Evolutionary conservation across 257 asterid genomes (phyloP), one percentile per base, ranked within the genome.

Genomic region (Linderniella brevidens): DNA sequence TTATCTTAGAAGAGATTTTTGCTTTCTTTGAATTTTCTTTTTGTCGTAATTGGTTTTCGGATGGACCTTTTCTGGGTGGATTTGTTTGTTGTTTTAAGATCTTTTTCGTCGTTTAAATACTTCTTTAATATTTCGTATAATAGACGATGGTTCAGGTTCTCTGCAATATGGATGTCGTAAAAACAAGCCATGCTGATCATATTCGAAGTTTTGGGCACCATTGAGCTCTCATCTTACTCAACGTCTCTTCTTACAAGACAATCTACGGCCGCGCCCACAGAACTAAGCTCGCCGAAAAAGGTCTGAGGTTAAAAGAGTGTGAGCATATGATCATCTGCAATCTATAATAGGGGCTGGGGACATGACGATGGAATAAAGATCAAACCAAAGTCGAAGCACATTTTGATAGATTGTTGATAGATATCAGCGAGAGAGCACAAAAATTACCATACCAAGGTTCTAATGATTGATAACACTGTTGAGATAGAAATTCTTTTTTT

Each of bases 111-210:
- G 36, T n/a, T n/a, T 13, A 14, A 9, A 40, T 42, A 20, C 35
- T 29, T 42, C 41, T 29, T n/a, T 35, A n/a, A n/a, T n/a, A n/a
- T 20, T 19, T 16, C n/a, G 37, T 50, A 60, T 6, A 25, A 41
- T 19, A 87, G 97, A 87, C 49, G 97, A 87, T 14, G 97, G 97
- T 13, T 93, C 97, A 10, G 97, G 95, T 50, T 80, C 97, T 13
- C 84, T 87, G 14, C 90, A 93, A 1, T 67, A 59, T 14, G 97
- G 84, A 12, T 87, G 97, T 44, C 92, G 95, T 10, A 46, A 52
- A 46, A 66, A 72, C 55, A 93, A 83, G 49, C 86, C 97, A 39
- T 83, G 3, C 80, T 95, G 97, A 80, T 87, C 18, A 48, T 76
- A 43, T 87, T 87, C 52, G 74, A 78, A 17, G 72, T 83, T 54